phyloP scores from a whole-genome alignment of 129 eudicot genomes.

The Helianthus annuus region DNA sequence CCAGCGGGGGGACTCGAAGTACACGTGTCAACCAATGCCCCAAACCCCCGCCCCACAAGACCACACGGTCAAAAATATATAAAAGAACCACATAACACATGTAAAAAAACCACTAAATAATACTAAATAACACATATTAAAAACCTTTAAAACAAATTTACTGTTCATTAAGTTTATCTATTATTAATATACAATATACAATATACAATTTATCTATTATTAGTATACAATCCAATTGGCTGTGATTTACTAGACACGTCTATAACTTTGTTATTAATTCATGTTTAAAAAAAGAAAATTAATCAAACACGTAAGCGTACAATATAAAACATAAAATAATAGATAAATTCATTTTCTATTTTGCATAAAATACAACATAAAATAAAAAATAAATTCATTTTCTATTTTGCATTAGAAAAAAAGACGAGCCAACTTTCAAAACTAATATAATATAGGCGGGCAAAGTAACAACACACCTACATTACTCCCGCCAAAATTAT shows the following conservation, averaged over 20 bases:
- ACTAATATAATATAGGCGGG: slow-evolving; percentile 26
- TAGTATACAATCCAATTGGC: too few species aligned
- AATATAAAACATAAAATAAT: background rate
- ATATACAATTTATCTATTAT: too few species aligned
- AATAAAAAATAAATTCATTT: background rate
- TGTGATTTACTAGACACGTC: background rate
- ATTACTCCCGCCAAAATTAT: slow-evolving; percentile 35
- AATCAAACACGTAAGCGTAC: background rate
- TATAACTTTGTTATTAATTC: background rate
- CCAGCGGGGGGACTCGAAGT: too few species aligned
- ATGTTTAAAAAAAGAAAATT: background rate
- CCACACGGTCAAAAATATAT: too few species aligned
- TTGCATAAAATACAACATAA: slow-evolving; percentile 5
- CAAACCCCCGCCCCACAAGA: too few species aligned
- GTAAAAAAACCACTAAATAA: too few species aligned
- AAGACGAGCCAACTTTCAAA: background rate
- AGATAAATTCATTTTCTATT: background rate
- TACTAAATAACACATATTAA: too few species aligned
- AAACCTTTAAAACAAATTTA: too few species aligned
- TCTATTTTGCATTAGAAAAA: slow-evolving; percentile 3
- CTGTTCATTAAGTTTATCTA: too few species aligned
- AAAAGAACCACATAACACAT: too few species aligned
- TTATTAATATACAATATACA: too few species aligned
- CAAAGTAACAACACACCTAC: slow-evolving; percentile 18
- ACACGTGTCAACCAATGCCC: too few species aligned